Conservation (phyloP, 345 rosid genomes). For the Sisymbrium altissimum region DNA sequence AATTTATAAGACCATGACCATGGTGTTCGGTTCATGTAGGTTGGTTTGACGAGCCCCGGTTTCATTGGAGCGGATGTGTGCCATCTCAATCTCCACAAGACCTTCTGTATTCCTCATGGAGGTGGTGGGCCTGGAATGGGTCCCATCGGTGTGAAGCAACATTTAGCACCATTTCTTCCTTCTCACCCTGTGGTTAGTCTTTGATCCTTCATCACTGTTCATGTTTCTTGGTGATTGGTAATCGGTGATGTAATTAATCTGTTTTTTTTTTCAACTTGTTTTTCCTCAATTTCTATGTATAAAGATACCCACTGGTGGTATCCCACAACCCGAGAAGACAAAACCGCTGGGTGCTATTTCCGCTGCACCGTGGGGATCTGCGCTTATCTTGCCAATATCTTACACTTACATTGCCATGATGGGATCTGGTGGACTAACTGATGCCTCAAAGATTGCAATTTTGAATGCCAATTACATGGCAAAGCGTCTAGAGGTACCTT, state of each 20-base stretch:
- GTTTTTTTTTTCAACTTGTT: not conserved
- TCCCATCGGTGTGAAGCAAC: constrained; percentile 97
- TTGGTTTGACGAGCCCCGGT: constrained; percentile 97
- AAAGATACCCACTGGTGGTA: constrained; percentile 77
- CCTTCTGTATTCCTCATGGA: constrained; percentile 98
- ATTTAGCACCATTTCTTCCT: constrained; percentile 93
- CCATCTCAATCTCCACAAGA: constrained; percentile 98
- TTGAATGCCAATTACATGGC: constrained; percentile 99
- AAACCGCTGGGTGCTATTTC: constrained; percentile 83
- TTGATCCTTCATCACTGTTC: constrained; percentile 4
- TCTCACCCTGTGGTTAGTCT: constrained; percentile 92
- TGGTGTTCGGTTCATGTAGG: constrained; percentile 40
- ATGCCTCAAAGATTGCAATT: constrained; percentile 93
- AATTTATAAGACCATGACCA: constrained; percentile 38
- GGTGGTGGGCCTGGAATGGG: constrained; percentile 99
- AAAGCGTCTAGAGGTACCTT: constrained; percentile 83
- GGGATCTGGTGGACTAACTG: constrained; percentile 96
- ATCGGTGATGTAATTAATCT: not conserved
- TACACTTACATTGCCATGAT: constrained; percentile 96
- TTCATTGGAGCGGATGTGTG: constrained; percentile 99
- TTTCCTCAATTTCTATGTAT: constrained; percentile 6
- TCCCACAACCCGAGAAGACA: constrained; percentile 71
- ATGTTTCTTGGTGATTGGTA: constrained; percentile 18
- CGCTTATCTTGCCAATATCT: constrained; percentile 94
- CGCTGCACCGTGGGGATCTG: constrained; percentile 99